Evolutionary conservation across 306 rosid genomes (phyloP), one percentile per base, ranked within the genome.

Genomic region (Dalbergia cultrata): DNA sequence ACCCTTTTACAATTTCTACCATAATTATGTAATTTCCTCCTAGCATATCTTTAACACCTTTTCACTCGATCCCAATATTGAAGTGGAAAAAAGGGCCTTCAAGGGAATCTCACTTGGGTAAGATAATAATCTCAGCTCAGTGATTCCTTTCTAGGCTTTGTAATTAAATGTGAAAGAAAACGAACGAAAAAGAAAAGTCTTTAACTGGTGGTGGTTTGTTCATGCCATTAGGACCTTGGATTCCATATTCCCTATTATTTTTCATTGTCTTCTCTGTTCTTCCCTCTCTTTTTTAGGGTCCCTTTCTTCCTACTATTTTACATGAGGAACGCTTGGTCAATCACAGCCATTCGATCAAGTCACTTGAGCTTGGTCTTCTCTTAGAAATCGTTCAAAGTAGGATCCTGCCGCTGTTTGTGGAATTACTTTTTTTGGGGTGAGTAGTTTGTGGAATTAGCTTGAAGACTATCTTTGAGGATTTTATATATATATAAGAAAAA

Each of bases 291-390:
- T 52, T 52, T 52, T 52, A 1, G 58, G 58, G 58, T 52, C 14
- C 18, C 6, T 52, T 14, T 52, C 58, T 19, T 13, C 18, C 17
- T 13, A 5, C 31, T 13, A 9, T 31, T 22, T 44, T 62, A 0
- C 45, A 34, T 34, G 31, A 60, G 47, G 16, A 52, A 17, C 62
- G 14, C 21, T 13, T n/a, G n/a, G 53, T 74, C 56, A 74, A 74
- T 57, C 69, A 64, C 54, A 70, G 70, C 73, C 81, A 44, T 67
- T 60, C 57, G 75, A 75, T 80, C 76, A 70, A 58, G 70, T 22
- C 43, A 44, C 72, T 64, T 58, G 37, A 45, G 45, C 7, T 45
- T 44, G 63, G 41, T 41, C 39, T 13, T 79, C 9, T 39, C 5
- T 37, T 17, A 18, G 12, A 52, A 70, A 10, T 67, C 54, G 9